Evolutionary conservation across 306 rosid genomes (phyloP).

Genomic region (Rubus parviflorus): DNA sequence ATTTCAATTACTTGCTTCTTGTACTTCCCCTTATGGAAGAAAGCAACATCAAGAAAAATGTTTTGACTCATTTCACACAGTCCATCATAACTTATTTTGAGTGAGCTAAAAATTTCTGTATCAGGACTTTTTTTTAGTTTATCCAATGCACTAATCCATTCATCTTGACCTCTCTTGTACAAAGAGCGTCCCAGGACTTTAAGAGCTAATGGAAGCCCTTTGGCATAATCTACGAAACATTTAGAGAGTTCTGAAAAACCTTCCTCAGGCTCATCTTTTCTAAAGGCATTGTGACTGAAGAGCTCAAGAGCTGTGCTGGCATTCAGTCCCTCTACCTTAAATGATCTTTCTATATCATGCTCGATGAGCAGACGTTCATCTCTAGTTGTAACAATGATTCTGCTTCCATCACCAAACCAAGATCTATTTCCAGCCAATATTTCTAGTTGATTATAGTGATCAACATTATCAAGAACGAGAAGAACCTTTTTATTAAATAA

Average conservation of each 20-base stretch:
- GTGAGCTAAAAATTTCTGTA: constrained; percentile 8
- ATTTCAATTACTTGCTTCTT: constrained; percentile 12
- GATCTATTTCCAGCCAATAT: constrained; percentile 19
- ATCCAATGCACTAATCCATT: constrained; percentile 32
- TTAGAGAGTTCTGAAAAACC: background rate
- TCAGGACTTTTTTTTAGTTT: constrained; percentile 21
- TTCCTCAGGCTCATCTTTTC: background rate
- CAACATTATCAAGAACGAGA: constrained; percentile 23
- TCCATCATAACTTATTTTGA: constrained; percentile 38
- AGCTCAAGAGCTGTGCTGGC: constrained; percentile 9
- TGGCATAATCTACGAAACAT: background rate
- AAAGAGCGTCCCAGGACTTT: constrained; percentile 31
- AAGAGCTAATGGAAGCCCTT: constrained; percentile 39
- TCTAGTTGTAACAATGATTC: constrained; percentile 37
- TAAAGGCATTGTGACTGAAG: background rate
- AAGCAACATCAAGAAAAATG: constrained; percentile 29
- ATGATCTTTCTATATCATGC: background rate
- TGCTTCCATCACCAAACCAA: constrained; percentile 10
- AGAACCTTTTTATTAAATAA: constrained; percentile 23
- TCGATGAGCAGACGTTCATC: constrained; percentile 13
- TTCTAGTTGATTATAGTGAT: constrained; percentile 29
- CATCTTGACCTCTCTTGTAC: constrained; percentile 18
- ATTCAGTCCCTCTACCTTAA: background rate
- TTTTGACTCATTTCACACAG: constrained; percentile 11
- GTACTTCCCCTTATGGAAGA: constrained; percentile 44